Evolutionary conservation across 1,139 yeast species (phyloP).

Genomic region (Yamadazyma friedrichii): DNA sequence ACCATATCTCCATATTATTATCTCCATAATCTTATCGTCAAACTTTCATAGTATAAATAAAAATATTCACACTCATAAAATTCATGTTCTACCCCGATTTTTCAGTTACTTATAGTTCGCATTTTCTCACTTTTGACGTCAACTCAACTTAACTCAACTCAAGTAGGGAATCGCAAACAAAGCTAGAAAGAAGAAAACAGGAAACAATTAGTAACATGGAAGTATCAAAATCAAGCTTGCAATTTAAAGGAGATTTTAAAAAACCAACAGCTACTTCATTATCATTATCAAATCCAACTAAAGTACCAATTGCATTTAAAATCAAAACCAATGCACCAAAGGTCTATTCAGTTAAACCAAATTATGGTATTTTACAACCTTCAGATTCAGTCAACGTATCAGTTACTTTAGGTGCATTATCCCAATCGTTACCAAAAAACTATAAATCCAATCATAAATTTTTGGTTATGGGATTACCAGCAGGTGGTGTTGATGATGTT

Average conservation of each 20-base stretch:
- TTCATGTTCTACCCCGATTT: background rate
- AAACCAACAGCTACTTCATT: conserved; percentile 13
- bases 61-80: conserved; percentile 4
- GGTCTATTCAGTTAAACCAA: conserved; percentile 19
- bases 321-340: conserved; percentile 18
- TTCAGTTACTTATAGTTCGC: too few species aligned
- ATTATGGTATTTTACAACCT: conserved; percentile 13
- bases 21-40: too few species aligned
- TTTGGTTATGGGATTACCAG: conserved; percentile 14
- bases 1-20: too few species aligned
- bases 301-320: conserved; percentile 15
- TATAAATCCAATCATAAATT: conserved; percentile 17
- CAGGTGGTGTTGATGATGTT: conserved; percentile 5
- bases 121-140: too few species aligned
- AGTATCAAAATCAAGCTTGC: conserved; percentile 12
- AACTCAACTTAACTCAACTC: too few species aligned
- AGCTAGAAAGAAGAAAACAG: too few species aligned
- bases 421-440: conserved; percentile 14
- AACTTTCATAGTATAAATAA: too few species aligned
- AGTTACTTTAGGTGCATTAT: conserved; percentile 16
- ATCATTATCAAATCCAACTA: conserved; percentile 11
- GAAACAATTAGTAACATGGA: conserved; percentile 14
- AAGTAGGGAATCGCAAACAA: too few species aligned
- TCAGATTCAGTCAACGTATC: conserved; percentile 11
- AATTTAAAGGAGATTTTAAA: conserved; percentile 16